Evolutionary conservation across 2,329 filamentous ascomycete genomes (phyloP).

Genomic region (Aspergillus viridinutans): DNA sequence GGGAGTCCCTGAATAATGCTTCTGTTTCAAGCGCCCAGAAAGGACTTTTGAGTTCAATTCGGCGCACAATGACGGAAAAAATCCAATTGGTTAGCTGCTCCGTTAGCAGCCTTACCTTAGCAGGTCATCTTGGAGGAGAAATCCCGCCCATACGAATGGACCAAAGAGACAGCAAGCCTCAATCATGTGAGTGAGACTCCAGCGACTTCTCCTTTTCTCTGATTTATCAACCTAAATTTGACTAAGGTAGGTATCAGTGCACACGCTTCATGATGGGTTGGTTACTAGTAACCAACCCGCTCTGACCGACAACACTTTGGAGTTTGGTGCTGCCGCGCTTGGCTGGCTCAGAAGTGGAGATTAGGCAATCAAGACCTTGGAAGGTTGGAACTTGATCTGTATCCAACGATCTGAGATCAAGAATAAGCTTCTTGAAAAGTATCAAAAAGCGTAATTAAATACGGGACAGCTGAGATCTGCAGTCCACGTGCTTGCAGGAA

Average conservation of each 20-base stretch:
- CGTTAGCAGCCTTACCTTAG: background rate
- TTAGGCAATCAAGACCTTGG: background rate
- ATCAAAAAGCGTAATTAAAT: background rate
- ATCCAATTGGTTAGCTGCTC: slow-evolving; percentile 6
- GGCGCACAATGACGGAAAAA: background rate
- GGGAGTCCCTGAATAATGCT: background rate
- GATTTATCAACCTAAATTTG: background rate
- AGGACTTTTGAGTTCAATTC: background rate
- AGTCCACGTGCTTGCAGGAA: background rate
- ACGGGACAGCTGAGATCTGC: background rate
- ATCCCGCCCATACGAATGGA: slow-evolving; percentile 1
- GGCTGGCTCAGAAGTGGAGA: background rate
- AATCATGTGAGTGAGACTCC: slow-evolving; percentile 4
- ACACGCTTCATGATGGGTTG: background rate
- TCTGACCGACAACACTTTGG: background rate
- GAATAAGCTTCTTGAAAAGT: background rate
- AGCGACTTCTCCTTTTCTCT: background rate
- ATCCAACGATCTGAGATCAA: background rate
- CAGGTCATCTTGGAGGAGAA: background rate
- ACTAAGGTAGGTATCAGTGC: background rate
- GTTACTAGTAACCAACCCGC: background rate
- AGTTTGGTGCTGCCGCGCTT: background rate
- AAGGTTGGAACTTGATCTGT: background rate
- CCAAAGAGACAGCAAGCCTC: slow-evolving; percentile 6
- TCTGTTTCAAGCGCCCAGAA: background rate